phyloP scores from a whole-genome alignment of 164 flowering plant species.

The Platanus orientalis region DNA sequence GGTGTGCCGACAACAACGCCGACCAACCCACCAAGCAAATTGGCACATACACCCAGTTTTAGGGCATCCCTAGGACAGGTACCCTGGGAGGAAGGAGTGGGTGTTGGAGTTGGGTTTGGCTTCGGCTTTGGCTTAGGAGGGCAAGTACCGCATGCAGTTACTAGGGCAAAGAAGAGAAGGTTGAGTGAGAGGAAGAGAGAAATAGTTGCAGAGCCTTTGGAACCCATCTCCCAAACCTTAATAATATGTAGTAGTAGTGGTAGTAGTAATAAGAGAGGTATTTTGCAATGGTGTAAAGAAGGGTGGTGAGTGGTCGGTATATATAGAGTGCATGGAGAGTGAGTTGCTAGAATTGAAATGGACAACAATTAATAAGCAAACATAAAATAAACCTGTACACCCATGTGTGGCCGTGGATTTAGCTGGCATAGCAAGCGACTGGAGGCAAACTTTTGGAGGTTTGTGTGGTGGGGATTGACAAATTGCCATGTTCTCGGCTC shows the following conservation, averaged over 20 bases:
- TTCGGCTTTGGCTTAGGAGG: conserved; percentile 22
- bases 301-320: conserved; percentile 5
- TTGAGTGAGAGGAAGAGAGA: conserved; percentile 46
- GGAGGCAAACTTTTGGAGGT: conserved; percentile 19
- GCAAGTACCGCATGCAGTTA: conserved; percentile 36
- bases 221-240: conserved; percentile 32
- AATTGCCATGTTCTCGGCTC: conserved; percentile 16
- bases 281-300: conserved; percentile 4
- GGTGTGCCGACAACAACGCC: conserved; percentile 40
- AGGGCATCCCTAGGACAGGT: conserved; percentile 49
- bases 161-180: conserved; percentile 42
- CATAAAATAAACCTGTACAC: background rate
- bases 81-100: conserved; percentile 14
- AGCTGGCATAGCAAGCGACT: conserved; percentile 25
- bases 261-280: too few relatives aligned
- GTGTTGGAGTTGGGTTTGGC: conserved; percentile 3
- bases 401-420: conserved; percentile 20
- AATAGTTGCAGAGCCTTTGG: conserved; percentile 33
- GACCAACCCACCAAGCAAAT: conserved; percentile 35
- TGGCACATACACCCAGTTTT: conserved; percentile 51
- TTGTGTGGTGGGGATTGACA: conserved; percentile 21
- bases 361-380: too few relatives aligned
- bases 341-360: background rate
- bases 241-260: background rate
- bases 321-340: conserved; percentile 3